phyloP scores from a whole-genome alignment of 2,329 filamentous ascomycete species.

The Fusarium acutatum region DNA sequence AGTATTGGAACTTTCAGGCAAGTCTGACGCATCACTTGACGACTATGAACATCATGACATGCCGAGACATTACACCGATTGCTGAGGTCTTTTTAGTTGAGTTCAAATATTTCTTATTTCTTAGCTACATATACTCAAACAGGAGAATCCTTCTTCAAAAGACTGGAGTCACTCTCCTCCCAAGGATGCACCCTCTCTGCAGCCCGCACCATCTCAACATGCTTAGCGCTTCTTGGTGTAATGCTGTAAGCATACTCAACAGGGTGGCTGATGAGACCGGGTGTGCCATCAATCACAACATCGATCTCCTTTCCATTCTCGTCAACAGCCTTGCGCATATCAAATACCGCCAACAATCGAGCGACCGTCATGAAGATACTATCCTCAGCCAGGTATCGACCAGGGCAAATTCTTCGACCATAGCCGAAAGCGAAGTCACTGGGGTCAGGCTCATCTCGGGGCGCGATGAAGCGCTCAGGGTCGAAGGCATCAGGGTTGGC shows the following conservation, averaged over 20 bases:
- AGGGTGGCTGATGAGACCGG: slow-evolving; percentile 32
- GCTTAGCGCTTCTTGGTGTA: slow-evolving; percentile 22
- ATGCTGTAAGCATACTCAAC: slow-evolving; percentile 28
- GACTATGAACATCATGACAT: not conserved
- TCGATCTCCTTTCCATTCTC: slow-evolving; percentile 30
- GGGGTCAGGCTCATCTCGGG: slow-evolving; percentile 45
- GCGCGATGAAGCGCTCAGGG: slow-evolving; percentile 45
- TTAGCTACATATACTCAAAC: not conserved
- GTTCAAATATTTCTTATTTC: not conserved
- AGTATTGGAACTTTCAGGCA: not conserved
- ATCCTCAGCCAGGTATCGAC: slow-evolving; percentile 44
- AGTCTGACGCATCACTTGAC: not conserved
- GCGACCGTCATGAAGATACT: slow-evolving; percentile 48
- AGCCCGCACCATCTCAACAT: slow-evolving; percentile 27
- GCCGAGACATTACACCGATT: not conserved
- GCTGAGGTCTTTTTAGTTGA: not conserved
- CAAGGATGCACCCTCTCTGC: slow-evolving; percentile 33
- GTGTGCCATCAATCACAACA: slow-evolving; percentile 12
- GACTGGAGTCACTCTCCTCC: slow-evolving; percentile 35
- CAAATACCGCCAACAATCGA: slow-evolving; percentile 57
- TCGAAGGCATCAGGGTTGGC: slow-evolving; percentile 49
- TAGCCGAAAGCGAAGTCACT: slow-evolving; percentile 45
- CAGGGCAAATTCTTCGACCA: slow-evolving; percentile 49
- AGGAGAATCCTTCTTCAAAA: not conserved
- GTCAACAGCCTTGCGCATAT: slow-evolving; percentile 44